Base-by-base conservation (phyloP, 331 rosid species). In the Stylosanthes scabra region DNA sequence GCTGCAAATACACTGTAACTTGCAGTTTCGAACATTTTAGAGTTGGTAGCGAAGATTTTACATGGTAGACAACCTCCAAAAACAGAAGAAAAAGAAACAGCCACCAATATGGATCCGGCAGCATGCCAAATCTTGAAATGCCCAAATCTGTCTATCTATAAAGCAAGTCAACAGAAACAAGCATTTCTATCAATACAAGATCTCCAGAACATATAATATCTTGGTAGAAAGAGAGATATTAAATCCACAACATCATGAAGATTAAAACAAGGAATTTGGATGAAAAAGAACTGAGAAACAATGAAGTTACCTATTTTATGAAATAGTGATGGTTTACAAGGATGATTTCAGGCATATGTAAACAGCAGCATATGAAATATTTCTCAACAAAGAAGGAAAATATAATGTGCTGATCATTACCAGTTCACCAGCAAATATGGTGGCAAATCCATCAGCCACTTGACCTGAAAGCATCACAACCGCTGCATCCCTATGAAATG, bases 81-180 rank as follows among this genome's bases (percentile, higher is more conserved):
- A 65, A 91, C 96, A 3, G 97, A 91, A 78, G 99, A 94, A 89
- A 94, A 94, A 56, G 99, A 94, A 75, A 87, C 74, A n/a, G 99
- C 96, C 71, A 94, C 99, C 89, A 94, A 81, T 55, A 84, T 12
- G 72, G 99, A 94, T 78, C 99, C 99, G 14, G 93, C 97, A 59
- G 82, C 97, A 83, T 94, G 99, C 97, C 99, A 94, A 83, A 91
- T 78, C 83, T 94, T 91, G 91, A 94, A 91, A 87, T 83, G 93
- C 67, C 99, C 99, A 77, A 91, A 94, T 67, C 95, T 82, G 82
- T 94, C 99, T 81, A 94, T 94, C 99, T 94, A 76, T 82, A 86
- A 83, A 76, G 68, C 60, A 71, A 81, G 76, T 61, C 8, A 56
- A 68, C 49, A 63, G 46, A 64, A 58, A 46, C 64, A 49, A 82